Percentiles rank a stretch among this genome's conserved stretches.
These are phyloP conservation scores for Penicillium robsamsonii DNA, from an alignment of 495 filamentous ascomycete genomes.

Conservation along the genomic window DNA sequence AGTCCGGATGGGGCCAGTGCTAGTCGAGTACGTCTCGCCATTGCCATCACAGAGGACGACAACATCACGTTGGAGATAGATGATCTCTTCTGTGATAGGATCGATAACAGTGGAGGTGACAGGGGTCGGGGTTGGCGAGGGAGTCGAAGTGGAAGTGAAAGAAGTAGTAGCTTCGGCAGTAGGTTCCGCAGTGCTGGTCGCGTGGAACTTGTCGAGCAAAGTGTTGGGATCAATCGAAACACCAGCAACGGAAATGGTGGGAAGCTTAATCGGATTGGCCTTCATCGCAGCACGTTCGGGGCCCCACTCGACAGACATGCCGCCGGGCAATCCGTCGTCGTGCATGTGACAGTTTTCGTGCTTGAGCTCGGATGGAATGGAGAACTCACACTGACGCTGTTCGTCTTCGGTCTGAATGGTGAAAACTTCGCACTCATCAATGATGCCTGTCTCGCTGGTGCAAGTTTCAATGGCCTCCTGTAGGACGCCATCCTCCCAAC, in stretches of 20 bases:
- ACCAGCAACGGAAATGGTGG: slow-evolving; percentile 14
- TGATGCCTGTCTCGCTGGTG: slow-evolving; percentile 51
- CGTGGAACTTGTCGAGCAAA: slow-evolving; percentile 4
- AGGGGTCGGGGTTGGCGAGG: slow-evolving; percentile 27
- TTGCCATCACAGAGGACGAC: slow-evolving; percentile 34
- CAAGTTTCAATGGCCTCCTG: slow-evolving; percentile 46
- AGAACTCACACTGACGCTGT: slow-evolving; percentile 42
- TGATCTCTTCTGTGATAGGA: slow-evolving; percentile 33
- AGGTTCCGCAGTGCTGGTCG: slow-evolving; percentile 2
- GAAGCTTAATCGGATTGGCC: no score
- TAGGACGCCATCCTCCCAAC: slow-evolving; percentile 62
- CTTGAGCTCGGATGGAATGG: slow-evolving; percentile 43
- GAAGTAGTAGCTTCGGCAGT: slow-evolving; percentile 11
- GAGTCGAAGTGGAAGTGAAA: slow-evolving; percentile 17
- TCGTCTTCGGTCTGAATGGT: slow-evolving; percentile 46
- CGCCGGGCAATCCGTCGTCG: slow-evolving; percentile 50
- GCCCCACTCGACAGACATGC: slow-evolving; percentile 50
- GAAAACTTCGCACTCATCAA: slow-evolving; percentile 60
- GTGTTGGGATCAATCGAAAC: slow-evolving; percentile 12
- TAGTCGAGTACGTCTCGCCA: slow-evolving; percentile 27
- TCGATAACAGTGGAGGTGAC: slow-evolving; percentile 28
- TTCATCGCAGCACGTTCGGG: slow-evolving; percentile 47
- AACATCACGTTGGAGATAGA: slow-evolving; percentile 40
- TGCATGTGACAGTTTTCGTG: slow-evolving; percentile 37
- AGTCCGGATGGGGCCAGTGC: slow-evolving; percentile 20